Base-by-base conservation (phyloP, 495 filamentous ascomycete genomes). In the Daldinia loculata region DNA sequence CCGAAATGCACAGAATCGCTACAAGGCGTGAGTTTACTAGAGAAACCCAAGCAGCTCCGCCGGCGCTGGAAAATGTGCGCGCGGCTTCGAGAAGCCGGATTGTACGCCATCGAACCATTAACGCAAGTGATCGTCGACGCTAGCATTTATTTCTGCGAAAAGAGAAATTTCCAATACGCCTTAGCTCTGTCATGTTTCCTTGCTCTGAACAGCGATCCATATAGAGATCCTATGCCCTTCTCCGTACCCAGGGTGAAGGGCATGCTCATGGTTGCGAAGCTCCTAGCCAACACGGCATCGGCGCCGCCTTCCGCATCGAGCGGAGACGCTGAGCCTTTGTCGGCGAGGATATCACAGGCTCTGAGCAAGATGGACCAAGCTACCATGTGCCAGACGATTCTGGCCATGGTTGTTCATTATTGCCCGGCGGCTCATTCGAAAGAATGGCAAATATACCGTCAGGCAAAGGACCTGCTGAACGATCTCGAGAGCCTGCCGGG, bases 61-160 rank as follows among this genome's bases (percentile, higher is more conserved):
- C 58, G 36, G 34, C 70, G 73, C 38, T 85, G 80, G 81, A 63
- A 72, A 48, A 38, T 76, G 41, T 82, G 80, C 66, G 74, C 72
- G 45, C 71, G 73, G 14, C 76, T 85, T n/a, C 77, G 72, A 0
- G 56, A 78, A 12, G 76, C 77, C 17, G 67, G 56, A 17, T 67
- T 80, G 66, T 83, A 79, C 77, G 82, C 82, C 14, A 38, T 80
- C 4, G 80, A 84, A 53, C 83, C 83, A 6, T 39, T 84, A 17
- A 51, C 75, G 3, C 52, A 69, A 14, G 69, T 77, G 9, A 52
- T 83, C 3, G 51, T 70, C 60, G 59, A 75, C 2, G 73, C 71
- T 3, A 72, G 34, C 64, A 17, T 77, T 32, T 76, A 64, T 48
- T 77, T 79, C 26, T 43, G 64, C 36, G 73, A 65, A 6, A 58